These are phyloP conservation scores for Pythium aquatile DNA, from an alignment of 352 stramenopile species.

Conservation along the genomic window DNA sequence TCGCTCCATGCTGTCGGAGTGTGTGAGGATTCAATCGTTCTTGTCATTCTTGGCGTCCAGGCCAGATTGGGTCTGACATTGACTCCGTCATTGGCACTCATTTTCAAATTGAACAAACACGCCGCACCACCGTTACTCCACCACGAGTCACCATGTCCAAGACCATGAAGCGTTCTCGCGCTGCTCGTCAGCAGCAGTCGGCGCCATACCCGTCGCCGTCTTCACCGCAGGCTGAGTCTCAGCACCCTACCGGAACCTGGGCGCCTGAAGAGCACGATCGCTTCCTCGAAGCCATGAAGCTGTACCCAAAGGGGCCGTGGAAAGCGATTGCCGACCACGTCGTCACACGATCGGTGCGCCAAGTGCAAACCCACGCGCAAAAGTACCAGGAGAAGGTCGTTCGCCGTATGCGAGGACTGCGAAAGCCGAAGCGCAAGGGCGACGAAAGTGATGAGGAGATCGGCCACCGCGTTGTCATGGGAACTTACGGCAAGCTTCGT, in stretches of 20 bases:
- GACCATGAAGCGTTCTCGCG: conserved; percentile 23
- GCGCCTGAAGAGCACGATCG: conserved; percentile 68
- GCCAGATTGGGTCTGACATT: neutral
- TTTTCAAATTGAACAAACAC: conserved; percentile 18
- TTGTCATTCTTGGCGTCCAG: neutral
- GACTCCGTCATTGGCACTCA: conserved; percentile 7
- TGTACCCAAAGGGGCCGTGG: conserved; percentile 71
- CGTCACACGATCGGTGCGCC: conserved; percentile 59
- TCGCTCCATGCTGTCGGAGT: neutral
- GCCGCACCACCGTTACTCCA: neutral
- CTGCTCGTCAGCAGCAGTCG: conserved; percentile 4
- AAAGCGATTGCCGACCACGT: conserved; percentile 74
- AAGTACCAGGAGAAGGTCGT: conserved; percentile 81
- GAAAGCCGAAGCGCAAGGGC: conserved; percentile 74
- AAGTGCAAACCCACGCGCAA: conserved; percentile 77
- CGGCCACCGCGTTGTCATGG: conserved; percentile 25
- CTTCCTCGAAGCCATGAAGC: conserved; percentile 65
- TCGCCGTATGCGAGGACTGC: conserved; percentile 55
- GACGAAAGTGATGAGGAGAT: conserved; percentile 54
- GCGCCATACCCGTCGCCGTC: conserved; percentile 8
- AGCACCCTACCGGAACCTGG: conserved; percentile 51
- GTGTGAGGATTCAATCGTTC: neutral
- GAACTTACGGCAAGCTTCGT: conserved; percentile 26
- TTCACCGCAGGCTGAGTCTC: conserved; percentile 2
- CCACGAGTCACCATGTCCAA: conserved; percentile 8